Conservation (phyloP, 2,329 filamentous ascomycete species). For the Knoxdaviesia proteae region DNA sequence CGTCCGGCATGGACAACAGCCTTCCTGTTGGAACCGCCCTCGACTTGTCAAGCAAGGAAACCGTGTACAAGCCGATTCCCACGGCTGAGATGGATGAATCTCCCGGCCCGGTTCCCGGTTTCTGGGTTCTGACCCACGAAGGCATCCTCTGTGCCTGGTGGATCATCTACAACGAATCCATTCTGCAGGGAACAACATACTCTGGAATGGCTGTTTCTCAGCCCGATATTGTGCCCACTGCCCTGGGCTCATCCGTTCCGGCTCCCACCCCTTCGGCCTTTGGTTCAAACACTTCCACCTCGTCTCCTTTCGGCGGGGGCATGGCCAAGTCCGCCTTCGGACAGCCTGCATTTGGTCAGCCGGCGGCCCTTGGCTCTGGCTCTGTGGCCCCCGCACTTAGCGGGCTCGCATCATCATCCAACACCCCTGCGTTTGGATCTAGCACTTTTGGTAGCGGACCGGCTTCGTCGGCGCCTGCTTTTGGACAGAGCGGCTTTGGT, state of each 20-base stretch:
- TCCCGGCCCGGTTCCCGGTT: conserved; percentile 57
- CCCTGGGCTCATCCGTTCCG: no score
- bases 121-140: conserved; percentile 76
- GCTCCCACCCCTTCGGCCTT: conserved; percentile 10
- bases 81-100: conserved; percentile 59
- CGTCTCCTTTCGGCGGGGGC: neutral
- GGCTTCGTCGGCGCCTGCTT: conserved; percentile 19
- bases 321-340: neutral
- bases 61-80: conserved; percentile 56
- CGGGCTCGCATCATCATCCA: conserved; percentile 13
- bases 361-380: conserved; percentile 4
- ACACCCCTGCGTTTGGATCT: conserved; percentile 21
- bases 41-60: conserved; percentile 68
- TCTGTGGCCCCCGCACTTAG: conserved; percentile 20
- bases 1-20: conserved; percentile 41
- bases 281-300: conserved; percentile 10
- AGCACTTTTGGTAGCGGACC: conserved; percentile 20
- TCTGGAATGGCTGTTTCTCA: conserved; percentile 34
- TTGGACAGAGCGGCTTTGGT: conserved; percentile 18
- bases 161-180: conserved; percentile 75
- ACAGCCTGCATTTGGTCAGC: conserved; percentile 7
- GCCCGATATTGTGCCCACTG: conserved; percentile 1
- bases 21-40: conserved; percentile 59
- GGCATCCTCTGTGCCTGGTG: conserved; percentile 76
- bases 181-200: conserved; percentile 53